These are phyloP conservation scores for Chiua virens DNA, from an alignment of 768 basidiomycete genomes.

Conservation along the genomic window DNA sequence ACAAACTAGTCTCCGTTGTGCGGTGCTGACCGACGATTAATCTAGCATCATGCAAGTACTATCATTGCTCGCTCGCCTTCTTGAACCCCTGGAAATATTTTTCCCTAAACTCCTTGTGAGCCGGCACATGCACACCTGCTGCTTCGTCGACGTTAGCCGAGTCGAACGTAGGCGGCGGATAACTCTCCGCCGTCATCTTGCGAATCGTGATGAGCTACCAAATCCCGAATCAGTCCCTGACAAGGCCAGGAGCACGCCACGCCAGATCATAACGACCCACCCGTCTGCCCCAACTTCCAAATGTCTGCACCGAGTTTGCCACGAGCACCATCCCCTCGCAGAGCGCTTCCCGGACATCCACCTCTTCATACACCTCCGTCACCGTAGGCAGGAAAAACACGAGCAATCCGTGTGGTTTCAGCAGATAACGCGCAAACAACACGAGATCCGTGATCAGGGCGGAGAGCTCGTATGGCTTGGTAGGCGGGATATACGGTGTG, in stretches of 20 bases:
- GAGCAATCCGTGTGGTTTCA: conserved; percentile 83
- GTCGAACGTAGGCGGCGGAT: conserved; percentile 58
- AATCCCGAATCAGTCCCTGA: not conserved
- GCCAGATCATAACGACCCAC: conserved; percentile 50
- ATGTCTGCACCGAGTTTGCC: conserved; percentile 88
- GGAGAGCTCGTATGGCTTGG: conserved; percentile 89
- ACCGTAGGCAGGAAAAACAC: conserved; percentile 97
- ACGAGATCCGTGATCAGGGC: conserved; percentile 81
- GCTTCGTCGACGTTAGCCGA: conserved; percentile 11
- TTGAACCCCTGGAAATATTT: conserved; percentile 87
- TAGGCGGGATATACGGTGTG: conserved; percentile 84
- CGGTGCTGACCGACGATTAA: not conserved
- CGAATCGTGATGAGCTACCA: conserved; percentile 90
- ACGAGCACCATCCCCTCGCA: conserved; percentile 88
- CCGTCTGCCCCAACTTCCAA: conserved; percentile 92
- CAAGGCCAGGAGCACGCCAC: not conserved
- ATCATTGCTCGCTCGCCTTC: conserved; percentile 30
- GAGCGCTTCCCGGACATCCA: conserved; percentile 77
- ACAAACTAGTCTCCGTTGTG: not conserved
- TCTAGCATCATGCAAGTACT: no score
- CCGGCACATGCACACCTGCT: conserved; percentile 57
- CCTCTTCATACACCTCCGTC: conserved; percentile 84
- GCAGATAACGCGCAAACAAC: conserved; percentile 73
- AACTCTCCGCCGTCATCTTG: conserved; percentile 52
- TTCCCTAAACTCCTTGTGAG: conserved; percentile 85